phyloP scores from a whole-genome alignment of 2,329 filamentous ascomycete genomes.

The Chaetomium globosum region DNA sequence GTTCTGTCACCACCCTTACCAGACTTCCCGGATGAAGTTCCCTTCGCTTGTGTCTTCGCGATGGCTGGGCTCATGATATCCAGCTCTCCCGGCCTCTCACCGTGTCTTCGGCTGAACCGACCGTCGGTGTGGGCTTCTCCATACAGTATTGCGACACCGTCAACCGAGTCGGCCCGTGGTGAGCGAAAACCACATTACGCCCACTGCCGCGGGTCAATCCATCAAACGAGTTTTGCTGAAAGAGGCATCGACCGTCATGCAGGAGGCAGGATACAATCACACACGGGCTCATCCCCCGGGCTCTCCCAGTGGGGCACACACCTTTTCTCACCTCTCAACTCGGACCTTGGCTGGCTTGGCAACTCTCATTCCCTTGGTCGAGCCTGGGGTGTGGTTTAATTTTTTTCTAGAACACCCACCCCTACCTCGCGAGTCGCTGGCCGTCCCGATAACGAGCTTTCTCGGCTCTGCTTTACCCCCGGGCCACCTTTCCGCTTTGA shows the following conservation, averaged over 20 bases:
- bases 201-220: slow-evolving; percentile 45
- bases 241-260: slow-evolving; percentile 29
- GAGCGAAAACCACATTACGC: slow-evolving; percentile 38
- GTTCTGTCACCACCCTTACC: too few relatives aligned
- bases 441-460: slow-evolving; percentile 30
- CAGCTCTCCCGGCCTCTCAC: slow-evolving; percentile 10
- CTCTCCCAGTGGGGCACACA: slow-evolving; percentile 27
- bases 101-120: slow-evolving; percentile 14
- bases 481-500: slow-evolving; percentile 30
- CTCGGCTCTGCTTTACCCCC: slow-evolving; percentile 13
- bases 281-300: slow-evolving; percentile 27
- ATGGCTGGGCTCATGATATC: background rate
- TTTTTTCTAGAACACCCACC: slow-evolving; percentile 34
- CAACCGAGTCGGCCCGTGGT: slow-evolving; percentile 35
- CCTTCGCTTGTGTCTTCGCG: background rate
- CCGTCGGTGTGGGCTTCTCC: slow-evolving; percentile 17
- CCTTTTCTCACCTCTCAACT: slow-evolving; percentile 29
- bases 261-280: slow-evolving; percentile 29
- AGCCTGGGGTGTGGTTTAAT: slow-evolving; percentile 19
- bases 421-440: slow-evolving; percentile 26
- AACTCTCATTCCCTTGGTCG: slow-evolving; percentile 11
- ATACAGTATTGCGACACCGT: slow-evolving; percentile 26
- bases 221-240: slow-evolving; percentile 29
- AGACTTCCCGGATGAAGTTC: background rate
- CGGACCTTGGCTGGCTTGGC: slow-evolving; percentile 30